A percentile compares a stretch with the other conserved stretches of the same genome.
phyloP scores from a whole-genome alignment of 495 filamentous ascomycete genomes.

The Melanomma pulvis-pyrius region DNA sequence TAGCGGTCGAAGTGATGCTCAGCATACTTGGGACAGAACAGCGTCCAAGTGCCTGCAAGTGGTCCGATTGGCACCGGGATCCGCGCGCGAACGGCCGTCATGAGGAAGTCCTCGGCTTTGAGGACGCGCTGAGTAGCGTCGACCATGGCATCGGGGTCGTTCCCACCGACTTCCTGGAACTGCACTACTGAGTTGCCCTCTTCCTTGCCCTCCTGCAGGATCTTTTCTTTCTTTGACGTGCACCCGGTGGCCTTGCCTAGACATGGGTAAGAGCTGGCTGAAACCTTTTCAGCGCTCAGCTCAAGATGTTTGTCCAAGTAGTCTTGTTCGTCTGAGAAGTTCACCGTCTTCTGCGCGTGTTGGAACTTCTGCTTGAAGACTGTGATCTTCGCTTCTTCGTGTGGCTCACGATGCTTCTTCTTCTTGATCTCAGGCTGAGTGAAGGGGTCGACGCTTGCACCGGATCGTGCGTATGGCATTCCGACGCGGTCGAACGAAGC shows the following conservation, averaged over 20 bases:
- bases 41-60: conserved; percentile 19
- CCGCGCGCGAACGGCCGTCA: conserved; percentile 7
- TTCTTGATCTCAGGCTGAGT: not conserved
- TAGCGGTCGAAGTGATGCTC: conserved; percentile 27
- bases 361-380: conserved; percentile 12
- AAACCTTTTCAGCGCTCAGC: not conserved
- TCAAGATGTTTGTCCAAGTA: conserved; percentile 9
- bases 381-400: conserved; percentile 15
- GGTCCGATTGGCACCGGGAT: conserved; percentile 25
- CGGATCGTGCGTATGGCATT: conserved; percentile 18
- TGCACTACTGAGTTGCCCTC: not conserved
- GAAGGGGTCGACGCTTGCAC: conserved; percentile 18
- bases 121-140: not conserved
- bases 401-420: conserved; percentile 8
- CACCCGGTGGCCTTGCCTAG: conserved; percentile 24
- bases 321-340: conserved; percentile 20
- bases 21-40: conserved; percentile 30
- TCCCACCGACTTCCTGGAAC: not conserved
- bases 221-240: conserved; percentile 18
- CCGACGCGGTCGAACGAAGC: conserved; percentile 6
- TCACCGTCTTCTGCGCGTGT: conserved; percentile 8
- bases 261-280: conserved; percentile 1
- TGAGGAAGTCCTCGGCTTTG: conserved; percentile 19
- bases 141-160: not conserved
- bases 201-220: conserved; percentile 9